These are phyloP conservation scores for Trichocomaceae sp. DNA, from an alignment of 2,329 filamentous ascomycete species.

Conservation along the genomic window DNA sequence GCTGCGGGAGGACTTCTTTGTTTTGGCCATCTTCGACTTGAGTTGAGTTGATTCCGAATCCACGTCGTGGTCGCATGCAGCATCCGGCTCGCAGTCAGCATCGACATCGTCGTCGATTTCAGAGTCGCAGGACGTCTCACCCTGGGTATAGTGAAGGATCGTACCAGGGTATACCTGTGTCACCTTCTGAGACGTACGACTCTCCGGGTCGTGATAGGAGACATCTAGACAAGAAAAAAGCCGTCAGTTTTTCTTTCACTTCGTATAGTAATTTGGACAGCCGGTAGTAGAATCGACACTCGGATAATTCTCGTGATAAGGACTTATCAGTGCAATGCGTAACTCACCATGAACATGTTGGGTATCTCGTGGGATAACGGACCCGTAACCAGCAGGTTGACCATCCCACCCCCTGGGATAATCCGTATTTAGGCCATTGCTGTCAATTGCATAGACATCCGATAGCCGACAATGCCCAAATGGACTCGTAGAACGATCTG, in stretches of 20 bases:
- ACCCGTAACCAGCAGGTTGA: conserved; percentile 18
- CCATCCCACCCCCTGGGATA: conserved; percentile 13
- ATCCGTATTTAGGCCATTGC: background rate
- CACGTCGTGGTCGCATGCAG: background rate
- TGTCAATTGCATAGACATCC: background rate
- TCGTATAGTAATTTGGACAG: background rate
- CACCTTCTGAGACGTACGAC: background rate
- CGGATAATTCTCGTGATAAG: background rate
- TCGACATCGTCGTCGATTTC: conserved; percentile 12
- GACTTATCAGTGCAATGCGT: background rate
- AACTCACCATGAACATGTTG: conserved; percentile 19
- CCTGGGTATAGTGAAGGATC: background rate
- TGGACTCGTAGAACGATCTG: conserved; percentile 21
- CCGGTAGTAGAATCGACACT: background rate
- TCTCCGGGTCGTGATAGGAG: conserved; percentile 15
- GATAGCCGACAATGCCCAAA: background rate
- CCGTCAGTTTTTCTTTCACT: background rate
- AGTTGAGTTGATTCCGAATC: background rate
- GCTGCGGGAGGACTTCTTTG: background rate
- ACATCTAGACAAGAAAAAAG: background rate
- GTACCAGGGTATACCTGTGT: conserved; percentile 6
- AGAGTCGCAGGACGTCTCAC: background rate
- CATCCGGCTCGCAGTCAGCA: conserved; percentile 8
- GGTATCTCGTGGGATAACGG: conserved; percentile 19
- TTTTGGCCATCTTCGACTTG: background rate